A percentile compares a stretch with the other conserved stretches of the same genome.
Evolutionary conservation across 1,284 basidiomycete genomes (phyloP).

Genomic region (Tylopilus orsonianus): DNA sequence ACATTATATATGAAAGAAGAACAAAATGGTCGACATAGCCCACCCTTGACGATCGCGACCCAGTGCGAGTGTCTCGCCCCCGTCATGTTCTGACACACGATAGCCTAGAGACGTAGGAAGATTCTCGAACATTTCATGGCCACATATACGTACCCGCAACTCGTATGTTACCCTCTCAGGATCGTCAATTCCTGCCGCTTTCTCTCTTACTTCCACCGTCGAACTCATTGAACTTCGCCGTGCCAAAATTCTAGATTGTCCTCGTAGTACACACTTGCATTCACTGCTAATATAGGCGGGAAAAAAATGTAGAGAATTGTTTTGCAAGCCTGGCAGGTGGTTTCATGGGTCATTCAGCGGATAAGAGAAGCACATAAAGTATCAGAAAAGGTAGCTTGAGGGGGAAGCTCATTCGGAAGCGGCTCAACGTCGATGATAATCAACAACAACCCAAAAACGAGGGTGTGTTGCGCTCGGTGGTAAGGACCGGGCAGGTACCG

Average conservation of each 20-base stretch:
- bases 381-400: constrained; percentile 61
- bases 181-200: constrained; percentile 61
- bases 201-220: constrained; percentile 52
- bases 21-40: not conserved
- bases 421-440: constrained; percentile 26
- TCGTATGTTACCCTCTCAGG: constrained; percentile 62
- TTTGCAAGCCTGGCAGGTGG: constrained; percentile 83
- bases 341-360: constrained; percentile 82
- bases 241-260: constrained; percentile 78
- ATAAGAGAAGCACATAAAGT: constrained; percentile 78
- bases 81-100: constrained; percentile 82
- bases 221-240: constrained; percentile 51
- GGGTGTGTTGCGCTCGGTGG: constrained; percentile 69
- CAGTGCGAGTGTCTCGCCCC: constrained; percentile 83
- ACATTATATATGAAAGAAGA: constrained; percentile 3
- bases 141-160: constrained; percentile 56
- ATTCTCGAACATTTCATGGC: not conserved
- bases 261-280: constrained; percentile 78
- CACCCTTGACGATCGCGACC: constrained; percentile 87
- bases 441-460: too few relatives aligned
- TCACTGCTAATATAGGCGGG: constrained; percentile 84
- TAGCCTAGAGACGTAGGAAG: constrained; percentile 45
- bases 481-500: constrained; percentile 42
- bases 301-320: constrained; percentile 72
- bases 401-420: constrained; percentile 50